phyloP scores from a whole-genome alignment of 495 filamentous ascomycete species.

The Paragyromitra xinjiangensis region DNA sequence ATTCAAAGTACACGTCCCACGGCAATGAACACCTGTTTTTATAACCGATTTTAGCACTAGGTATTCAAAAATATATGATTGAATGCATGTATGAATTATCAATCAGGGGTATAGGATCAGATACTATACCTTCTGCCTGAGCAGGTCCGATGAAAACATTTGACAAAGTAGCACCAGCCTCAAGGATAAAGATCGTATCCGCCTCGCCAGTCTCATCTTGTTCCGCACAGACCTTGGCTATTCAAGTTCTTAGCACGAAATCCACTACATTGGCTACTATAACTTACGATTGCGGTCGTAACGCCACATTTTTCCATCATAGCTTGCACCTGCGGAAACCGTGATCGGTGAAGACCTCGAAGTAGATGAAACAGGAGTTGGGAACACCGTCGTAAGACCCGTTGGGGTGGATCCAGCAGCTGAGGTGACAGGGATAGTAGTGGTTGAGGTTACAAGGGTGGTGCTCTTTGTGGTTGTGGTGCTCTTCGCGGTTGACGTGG shows the following conservation, averaged over 20 bases:
- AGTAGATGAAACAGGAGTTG: slow-evolving; percentile 25
- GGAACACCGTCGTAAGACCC: slow-evolving; percentile 38
- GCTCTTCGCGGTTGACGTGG: not conserved
- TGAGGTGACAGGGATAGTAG: not conserved
- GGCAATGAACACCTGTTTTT: slow-evolving; percentile 59
- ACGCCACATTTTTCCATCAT: slow-evolving; percentile 41
- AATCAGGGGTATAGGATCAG: not conserved
- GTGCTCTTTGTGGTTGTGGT: not conserved
- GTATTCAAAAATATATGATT: too few species aligned
- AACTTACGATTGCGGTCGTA: slow-evolving; percentile 45
- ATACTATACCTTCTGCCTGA: slow-evolving; percentile 59
- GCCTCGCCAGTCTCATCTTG: slow-evolving; percentile 59
- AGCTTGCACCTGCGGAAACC: slow-evolving; percentile 30
- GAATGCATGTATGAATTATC: too few species aligned
- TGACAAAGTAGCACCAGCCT: slow-evolving; percentile 59
- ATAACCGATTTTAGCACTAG: not conserved
- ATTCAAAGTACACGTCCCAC: slow-evolving; percentile 59
- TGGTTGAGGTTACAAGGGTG: slow-evolving; percentile 10
- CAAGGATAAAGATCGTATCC: slow-evolving; percentile 61
- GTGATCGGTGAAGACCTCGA: slow-evolving; percentile 29
- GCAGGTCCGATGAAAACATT: slow-evolving; percentile 63
- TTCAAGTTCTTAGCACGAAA: not conserved
- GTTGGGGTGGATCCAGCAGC: slow-evolving; percentile 23
- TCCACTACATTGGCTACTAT: not conserved
- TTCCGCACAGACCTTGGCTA: slow-evolving; percentile 57